Conservation (phyloP, 2,329 filamentous ascomycete species). For the Lasiodiplodia sp. region DNA sequence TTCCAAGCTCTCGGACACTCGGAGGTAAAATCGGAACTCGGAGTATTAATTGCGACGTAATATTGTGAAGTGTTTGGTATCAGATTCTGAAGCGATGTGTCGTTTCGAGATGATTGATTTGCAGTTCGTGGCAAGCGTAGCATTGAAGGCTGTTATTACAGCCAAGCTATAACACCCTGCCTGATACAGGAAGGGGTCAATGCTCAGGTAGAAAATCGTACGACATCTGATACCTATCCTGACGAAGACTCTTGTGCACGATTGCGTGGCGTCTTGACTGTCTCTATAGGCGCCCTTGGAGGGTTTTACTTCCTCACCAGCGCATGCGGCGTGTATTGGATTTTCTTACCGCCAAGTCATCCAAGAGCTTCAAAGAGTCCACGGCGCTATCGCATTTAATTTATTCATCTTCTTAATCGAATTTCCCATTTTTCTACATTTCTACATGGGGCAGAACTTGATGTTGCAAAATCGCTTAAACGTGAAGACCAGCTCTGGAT, state of each 20-base stretch:
- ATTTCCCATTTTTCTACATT: not conserved
- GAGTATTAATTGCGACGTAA: not conserved
- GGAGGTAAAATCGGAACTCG: not conserved
- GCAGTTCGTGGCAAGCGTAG: not conserved
- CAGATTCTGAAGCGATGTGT: not conserved
- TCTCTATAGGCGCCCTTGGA: not conserved
- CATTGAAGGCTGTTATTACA: not conserved
- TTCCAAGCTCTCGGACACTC: not conserved
- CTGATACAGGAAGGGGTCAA: not conserved
- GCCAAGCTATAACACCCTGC: not conserved
- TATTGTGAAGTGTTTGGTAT: not conserved
- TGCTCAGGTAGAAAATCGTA: not conserved
- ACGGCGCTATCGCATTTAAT: not conserved
- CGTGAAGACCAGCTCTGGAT: slow-evolving; percentile 1
- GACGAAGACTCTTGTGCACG: not conserved
- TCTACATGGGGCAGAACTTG: not conserved
- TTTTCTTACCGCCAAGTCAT: not conserved
- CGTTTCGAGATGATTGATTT: not conserved
- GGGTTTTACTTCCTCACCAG: not conserved
- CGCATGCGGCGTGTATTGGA: not conserved
- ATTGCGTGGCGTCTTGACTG: not conserved
- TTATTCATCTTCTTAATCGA: not conserved
- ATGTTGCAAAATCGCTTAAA: not conserved
- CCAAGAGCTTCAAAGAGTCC: not conserved
- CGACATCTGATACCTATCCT: slow-evolving; percentile 16